Evolutionary conservation across 176 grass and related monocot species (phyloP).

Genomic region (Melocanna baccifera): DNA sequence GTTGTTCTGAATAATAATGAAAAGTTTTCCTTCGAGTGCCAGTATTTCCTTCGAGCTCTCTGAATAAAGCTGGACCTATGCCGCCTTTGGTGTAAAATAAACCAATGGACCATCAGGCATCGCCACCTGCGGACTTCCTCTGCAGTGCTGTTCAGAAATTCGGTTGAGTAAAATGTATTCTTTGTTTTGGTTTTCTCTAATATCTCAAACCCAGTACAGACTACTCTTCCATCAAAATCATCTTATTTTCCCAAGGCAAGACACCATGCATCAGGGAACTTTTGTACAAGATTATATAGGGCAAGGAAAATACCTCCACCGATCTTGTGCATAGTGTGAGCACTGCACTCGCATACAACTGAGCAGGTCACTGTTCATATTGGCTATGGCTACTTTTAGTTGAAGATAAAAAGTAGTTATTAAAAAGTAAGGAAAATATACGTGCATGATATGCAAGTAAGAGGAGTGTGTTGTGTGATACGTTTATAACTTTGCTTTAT

Average conservation of each 20-base stretch:
- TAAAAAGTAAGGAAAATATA: too few relatives aligned
- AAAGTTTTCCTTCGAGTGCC: too few relatives aligned
- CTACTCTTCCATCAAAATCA: too few relatives aligned
- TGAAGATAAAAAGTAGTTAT: too few relatives aligned
- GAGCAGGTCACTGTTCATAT: not conserved
- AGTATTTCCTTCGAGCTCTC: too few relatives aligned
- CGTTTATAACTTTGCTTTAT: too few relatives aligned
- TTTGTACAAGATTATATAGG: not conserved
- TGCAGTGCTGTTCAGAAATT: not conserved
- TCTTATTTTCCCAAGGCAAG: not conserved
- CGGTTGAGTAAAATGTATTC: not conserved
- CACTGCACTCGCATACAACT: too few relatives aligned
- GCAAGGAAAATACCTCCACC: not conserved
- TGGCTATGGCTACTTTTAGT: too few relatives aligned
- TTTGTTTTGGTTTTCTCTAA: not conserved
- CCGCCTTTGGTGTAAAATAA: not conserved
- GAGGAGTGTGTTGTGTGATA: too few relatives aligned
- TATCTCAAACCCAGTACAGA: not conserved
- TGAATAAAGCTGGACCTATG: too few relatives aligned
- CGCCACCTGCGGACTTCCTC: not conserved
- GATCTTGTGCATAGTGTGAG: not conserved
- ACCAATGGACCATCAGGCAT: not conserved
- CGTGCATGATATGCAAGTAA: too few relatives aligned
- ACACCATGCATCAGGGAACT: not conserved
- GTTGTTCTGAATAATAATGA: too few relatives aligned